These are phyloP conservation scores for Phaeotremella skinneri DNA, from an alignment of 768 basidiomycete species.

Conservation along the genomic window DNA sequence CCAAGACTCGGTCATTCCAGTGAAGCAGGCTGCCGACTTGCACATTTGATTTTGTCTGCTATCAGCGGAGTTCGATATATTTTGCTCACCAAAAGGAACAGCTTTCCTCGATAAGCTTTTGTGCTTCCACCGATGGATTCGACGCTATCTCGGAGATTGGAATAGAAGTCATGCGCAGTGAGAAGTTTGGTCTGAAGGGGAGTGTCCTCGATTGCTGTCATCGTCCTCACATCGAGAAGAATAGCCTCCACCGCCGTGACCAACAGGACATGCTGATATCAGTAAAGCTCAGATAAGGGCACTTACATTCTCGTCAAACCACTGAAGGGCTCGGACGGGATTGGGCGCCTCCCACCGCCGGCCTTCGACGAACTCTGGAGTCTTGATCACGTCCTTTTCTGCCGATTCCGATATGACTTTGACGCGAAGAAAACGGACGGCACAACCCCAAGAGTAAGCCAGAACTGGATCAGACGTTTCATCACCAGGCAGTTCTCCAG, in stretches of 20 bases:
- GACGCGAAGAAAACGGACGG: conserved; percentile 65
- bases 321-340: conserved; percentile 71
- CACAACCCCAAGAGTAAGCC: conserved; percentile 79
- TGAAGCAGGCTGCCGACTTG: conserved; percentile 81
- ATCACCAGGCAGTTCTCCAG: conserved; percentile 13
- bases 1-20: conserved; percentile 90
- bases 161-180: conserved; percentile 18
- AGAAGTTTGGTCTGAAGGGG: conserved; percentile 31
- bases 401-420: conserved; percentile 53
- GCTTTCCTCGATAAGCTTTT: conserved; percentile 79
- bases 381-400: conserved; percentile 40
- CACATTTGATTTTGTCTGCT: conserved; percentile 52
- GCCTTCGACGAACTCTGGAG: conserved; percentile 62
- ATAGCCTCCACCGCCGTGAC: conserved; percentile 62
- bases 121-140: conserved; percentile 61
- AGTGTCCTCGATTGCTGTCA: conserved; percentile 54
- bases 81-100: conserved; percentile 75
- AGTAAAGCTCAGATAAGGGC: conserved; percentile 3
- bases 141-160: background rate
- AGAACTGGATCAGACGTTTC: conserved; percentile 60
- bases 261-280: conserved; percentile 65
- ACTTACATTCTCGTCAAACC: conserved; percentile 86
- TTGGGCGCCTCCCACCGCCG: conserved; percentile 64
- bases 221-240: conserved; percentile 66
- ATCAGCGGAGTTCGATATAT: conserved; percentile 1